Evolutionary conservation across 306 rosid genomes (phyloP), one percentile per base, ranked within the genome.

Genomic region (Luffa aegyptiaca): DNA sequence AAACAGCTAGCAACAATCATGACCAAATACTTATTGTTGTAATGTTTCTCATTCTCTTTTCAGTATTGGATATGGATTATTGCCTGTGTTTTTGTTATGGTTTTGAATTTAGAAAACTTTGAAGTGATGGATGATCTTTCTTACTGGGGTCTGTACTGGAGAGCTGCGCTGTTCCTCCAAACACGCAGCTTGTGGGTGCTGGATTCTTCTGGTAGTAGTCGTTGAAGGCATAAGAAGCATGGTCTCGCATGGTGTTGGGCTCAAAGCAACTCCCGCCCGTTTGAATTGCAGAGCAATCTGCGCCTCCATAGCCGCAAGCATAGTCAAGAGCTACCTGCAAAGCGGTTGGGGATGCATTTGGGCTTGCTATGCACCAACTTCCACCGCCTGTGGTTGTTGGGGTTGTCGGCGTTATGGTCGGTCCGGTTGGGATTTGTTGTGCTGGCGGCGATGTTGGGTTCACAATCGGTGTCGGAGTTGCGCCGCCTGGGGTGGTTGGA

Each of bases 161-260:
- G 17, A 88, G 84, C n/a, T 85, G 79, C 63, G 97, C 93, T 11
- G 92, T 76, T 87, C 97, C 97, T 81, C 95, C 93, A 53, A 94
- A 94, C 31, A 35, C 90, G 61, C 98, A 94, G 83, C 97, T 92
- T 5, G 97, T 86, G 63, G 97, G 92, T 42, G 65, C 80, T 53
- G 97, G 97, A 88, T 94, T 89, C 90, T 90, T 92, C 81, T 91
- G 92, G 87, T 90, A 94, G 83, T 92, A 94, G 55, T 82, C 62
- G 72, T 94, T 94, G 90, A 94, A 94, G 74, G 97, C 98, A 76
- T 86, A 94, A 71, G 97, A 91, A 82, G 98, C 98, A 26, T 94
- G 98, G 80, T 90, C 92, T 2, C 81, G 86, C 37, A 94, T 6
- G 16, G 92, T 91, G 83, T 88, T 91, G 17, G 97, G 97, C 69